A percentile compares a stretch with the other conserved stretches of the same genome.
Conservation (phyloP, 768 basidiomycete genomes). For the Albatrellus ellisii region DNA sequence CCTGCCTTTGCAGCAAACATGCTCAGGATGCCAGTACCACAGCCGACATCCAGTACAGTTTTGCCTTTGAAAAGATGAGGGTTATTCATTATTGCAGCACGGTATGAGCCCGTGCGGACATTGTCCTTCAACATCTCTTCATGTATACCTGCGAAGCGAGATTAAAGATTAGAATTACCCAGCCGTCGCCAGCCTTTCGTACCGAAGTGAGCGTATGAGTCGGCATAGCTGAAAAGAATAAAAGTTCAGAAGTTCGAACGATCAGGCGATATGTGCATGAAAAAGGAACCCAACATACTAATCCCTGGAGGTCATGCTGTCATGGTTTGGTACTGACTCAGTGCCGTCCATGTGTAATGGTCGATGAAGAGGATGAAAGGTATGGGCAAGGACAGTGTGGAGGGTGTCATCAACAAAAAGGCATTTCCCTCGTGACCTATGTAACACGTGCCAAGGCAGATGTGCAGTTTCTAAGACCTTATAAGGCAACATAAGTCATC, state of each 20-base stretch:
- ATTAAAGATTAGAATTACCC: background rate
- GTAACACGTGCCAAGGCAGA: too few species aligned
- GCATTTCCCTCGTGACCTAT: too few species aligned
- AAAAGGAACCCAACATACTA: conserved; percentile 58
- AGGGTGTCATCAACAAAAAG: too few species aligned
- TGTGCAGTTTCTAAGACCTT: too few species aligned
- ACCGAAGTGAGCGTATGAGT: conserved; percentile 96
- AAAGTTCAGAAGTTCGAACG: too few species aligned
- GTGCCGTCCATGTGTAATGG: conserved; percentile 7
- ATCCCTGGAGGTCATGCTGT: conserved; percentile 71
- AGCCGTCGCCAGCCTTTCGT: conserved; percentile 14
- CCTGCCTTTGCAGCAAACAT: conserved; percentile 98
- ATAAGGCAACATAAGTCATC: too few species aligned
- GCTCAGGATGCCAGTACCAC: conserved; percentile 94
- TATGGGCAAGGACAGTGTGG: too few species aligned
- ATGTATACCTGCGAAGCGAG: conserved; percentile 60
- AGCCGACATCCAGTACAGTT: conserved; percentile 95
- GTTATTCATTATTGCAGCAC: conserved; percentile 89
- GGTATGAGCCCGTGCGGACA: conserved; percentile 92
- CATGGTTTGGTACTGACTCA: conserved; percentile 7
- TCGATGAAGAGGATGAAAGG: too few species aligned
- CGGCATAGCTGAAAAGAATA: conserved; percentile 93
- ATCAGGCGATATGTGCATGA: background rate
- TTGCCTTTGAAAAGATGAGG: conserved; percentile 93
- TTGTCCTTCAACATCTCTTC: conserved; percentile 99